Evolutionary conservation across 331 rosid genomes (phyloP).

Genomic region (Ulmus americana): DNA sequence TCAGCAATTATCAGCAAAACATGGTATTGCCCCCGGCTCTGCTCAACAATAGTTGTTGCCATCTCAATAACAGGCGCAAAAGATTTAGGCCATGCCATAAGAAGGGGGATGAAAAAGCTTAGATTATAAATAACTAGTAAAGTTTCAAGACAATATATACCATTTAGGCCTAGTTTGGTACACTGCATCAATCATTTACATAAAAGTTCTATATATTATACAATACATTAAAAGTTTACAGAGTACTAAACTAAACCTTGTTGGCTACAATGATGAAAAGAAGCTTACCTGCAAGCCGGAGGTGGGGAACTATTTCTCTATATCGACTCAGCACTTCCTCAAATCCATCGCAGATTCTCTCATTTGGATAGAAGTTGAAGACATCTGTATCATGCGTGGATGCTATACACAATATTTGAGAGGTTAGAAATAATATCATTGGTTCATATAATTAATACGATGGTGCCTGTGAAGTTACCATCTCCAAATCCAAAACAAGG

Average conservation of each 20-base stretch:
- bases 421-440: background rate
- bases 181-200: too few relatives aligned
- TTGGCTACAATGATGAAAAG: conserved; percentile 3
- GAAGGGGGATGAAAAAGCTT: conserved; percentile 3
- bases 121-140: conserved; percentile 1
- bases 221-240: too few relatives aligned
- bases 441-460: background rate
- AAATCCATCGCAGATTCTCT: conserved; percentile 63
- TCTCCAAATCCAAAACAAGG: conserved; percentile 97
- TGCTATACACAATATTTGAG: conserved; percentile 33
- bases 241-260: background rate
- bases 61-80: conserved; percentile 89
- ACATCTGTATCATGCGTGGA: conserved; percentile 84
- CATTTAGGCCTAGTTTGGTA: too few relatives aligned
- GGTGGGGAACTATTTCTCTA: conserved; percentile 65
- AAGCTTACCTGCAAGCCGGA: conserved; percentile 65
- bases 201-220: too few relatives aligned
- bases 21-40: conserved; percentile 89
- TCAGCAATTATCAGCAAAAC: conserved; percentile 84
- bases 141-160: background rate
- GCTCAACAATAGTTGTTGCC: conserved; percentile 82
- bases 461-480: conserved; percentile 37
- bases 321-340: conserved; percentile 74
- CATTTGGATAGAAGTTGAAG: conserved; percentile 65
- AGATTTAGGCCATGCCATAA: conserved; percentile 75